Evolutionary conservation across 768 basidiomycete species (phyloP).

Genomic region (Russula brevipes): DNA sequence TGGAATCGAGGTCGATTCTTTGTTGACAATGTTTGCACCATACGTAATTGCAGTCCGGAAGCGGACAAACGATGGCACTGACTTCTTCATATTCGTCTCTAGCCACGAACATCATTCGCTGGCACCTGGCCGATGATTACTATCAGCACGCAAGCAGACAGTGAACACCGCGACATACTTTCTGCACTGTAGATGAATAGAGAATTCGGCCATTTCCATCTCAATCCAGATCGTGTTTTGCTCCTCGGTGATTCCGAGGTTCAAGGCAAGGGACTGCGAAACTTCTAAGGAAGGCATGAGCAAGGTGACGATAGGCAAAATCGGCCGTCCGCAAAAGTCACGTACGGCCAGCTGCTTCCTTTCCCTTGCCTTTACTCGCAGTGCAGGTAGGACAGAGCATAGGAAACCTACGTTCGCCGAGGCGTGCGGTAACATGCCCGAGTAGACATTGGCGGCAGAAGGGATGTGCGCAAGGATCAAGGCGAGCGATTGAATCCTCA

Average conservation of each 20-base stretch:
- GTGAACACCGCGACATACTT: not conserved
- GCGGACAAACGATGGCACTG: conserved; percentile 29
- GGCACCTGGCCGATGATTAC: not conserved
- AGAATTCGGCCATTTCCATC: conserved; percentile 43
- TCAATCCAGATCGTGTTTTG: conserved; percentile 41
- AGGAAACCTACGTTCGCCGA: conserved; percentile 52
- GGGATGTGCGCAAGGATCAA: conserved; percentile 45
- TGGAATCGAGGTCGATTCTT: conserved; percentile 23
- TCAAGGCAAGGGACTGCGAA: conserved; percentile 41
- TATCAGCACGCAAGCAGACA: not conserved
- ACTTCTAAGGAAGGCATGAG: conserved; percentile 28
- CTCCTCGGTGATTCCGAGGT: conserved; percentile 42
- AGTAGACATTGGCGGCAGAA: conserved; percentile 53
- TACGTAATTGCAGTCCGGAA: conserved; percentile 29
- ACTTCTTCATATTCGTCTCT: conserved; percentile 28
- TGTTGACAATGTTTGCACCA: conserved; percentile 35
- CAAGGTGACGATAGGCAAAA: not conserved
- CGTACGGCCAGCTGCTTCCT: conserved; percentile 34
- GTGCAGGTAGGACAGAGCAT: conserved; percentile 58
- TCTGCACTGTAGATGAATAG: conserved; percentile 45
- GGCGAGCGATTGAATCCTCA: conserved; percentile 38
- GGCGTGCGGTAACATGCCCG: conserved; percentile 39
- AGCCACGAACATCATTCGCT: conserved; percentile 28
- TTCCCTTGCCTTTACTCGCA: conserved; percentile 26
- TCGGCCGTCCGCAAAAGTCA: not conserved